Evolutionary conservation across 257 asterid genomes (phyloP).

Genomic region (Nicotiana benthamiana): DNA sequence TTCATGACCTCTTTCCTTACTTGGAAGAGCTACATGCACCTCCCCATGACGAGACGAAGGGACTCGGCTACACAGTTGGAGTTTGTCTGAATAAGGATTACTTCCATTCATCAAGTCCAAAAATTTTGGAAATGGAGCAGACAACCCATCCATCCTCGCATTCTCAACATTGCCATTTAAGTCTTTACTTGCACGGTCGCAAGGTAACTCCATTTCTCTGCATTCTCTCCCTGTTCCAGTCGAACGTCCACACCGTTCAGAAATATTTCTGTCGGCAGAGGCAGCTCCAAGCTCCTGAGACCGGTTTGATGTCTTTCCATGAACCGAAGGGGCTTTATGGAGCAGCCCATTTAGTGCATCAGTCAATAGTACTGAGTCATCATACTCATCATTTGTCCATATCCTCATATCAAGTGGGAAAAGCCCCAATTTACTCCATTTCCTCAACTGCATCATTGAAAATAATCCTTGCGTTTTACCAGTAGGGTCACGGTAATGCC

Average conservation of each 20-base stretch:
- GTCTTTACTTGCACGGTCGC: background rate
- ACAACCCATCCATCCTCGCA: background rate
- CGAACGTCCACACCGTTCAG: background rate
- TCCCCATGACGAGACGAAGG: conserved; percentile 2
- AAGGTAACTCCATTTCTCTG: conserved; percentile 8
- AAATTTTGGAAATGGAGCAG: background rate
- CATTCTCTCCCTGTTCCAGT: conserved; percentile 1
- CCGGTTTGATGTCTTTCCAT: conserved; percentile 17
- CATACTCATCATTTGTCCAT: conserved; percentile 64
- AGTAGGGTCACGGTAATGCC: conserved; percentile 83
- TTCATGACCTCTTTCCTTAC: background rate
- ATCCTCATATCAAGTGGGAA: conserved; percentile 67
- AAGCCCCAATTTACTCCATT: conserved; percentile 54
- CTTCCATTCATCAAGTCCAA: conserved; percentile 13
- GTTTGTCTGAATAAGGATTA: conserved; percentile 11
- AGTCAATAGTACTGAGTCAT: conserved; percentile 50
- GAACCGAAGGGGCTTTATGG: conserved; percentile 30
- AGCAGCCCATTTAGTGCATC: conserved; percentile 49
- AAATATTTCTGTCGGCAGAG: conserved; percentile 15
- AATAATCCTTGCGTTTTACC: conserved; percentile 74
- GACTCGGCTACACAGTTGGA: conserved; percentile 3
- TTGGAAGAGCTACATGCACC: conserved; percentile 5
- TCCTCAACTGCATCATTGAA: conserved; percentile 55
- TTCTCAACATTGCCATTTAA: conserved; percentile 5
- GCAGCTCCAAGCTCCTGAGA: conserved; percentile 21